Conservation (phyloP, 805 yeast species). For the Yarrowia porcina region DNA sequence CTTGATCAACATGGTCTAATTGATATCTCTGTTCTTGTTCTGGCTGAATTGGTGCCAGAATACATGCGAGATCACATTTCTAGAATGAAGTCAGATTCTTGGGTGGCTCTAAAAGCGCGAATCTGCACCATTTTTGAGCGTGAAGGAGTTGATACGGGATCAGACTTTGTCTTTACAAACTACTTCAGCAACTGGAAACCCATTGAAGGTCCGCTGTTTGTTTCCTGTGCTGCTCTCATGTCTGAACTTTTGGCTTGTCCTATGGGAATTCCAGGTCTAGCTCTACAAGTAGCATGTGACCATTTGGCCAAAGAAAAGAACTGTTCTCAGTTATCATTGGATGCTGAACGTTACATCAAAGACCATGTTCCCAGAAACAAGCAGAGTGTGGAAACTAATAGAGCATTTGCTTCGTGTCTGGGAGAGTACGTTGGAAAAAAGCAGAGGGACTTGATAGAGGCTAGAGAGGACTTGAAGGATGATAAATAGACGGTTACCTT, state of each 20-base stretch:
- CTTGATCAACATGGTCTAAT: not conserved
- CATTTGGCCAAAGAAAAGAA: not conserved
- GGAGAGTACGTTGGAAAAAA: not conserved
- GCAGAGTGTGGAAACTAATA: not conserved
- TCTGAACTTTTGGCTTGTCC: not conserved
- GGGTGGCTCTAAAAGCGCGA: conserved; percentile 10
- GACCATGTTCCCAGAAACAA: conserved; percentile 1
- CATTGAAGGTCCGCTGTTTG: not conserved
- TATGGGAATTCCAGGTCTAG: conserved; percentile 4
- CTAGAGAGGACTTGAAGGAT: no score
- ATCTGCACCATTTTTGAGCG: not conserved
- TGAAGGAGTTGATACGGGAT: not conserved
- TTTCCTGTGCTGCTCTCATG: conserved; percentile 2
- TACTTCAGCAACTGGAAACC: conserved; percentile 4
- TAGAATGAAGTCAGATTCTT: not conserved
- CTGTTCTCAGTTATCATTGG: not conserved
- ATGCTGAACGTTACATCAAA: not conserved
- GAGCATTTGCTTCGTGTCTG: not conserved
- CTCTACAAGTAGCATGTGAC: not conserved
- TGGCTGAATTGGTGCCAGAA: not conserved
- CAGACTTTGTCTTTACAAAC: not conserved
- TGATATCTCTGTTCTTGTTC: not conserved
- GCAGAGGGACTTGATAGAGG: not conserved
- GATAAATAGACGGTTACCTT: no score
- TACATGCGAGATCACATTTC: not conserved